These are phyloP conservation scores for Tranzscheliella williamsii DNA, from an alignment of 1,284 basidiomycete species.

Conservation along the genomic window DNA sequence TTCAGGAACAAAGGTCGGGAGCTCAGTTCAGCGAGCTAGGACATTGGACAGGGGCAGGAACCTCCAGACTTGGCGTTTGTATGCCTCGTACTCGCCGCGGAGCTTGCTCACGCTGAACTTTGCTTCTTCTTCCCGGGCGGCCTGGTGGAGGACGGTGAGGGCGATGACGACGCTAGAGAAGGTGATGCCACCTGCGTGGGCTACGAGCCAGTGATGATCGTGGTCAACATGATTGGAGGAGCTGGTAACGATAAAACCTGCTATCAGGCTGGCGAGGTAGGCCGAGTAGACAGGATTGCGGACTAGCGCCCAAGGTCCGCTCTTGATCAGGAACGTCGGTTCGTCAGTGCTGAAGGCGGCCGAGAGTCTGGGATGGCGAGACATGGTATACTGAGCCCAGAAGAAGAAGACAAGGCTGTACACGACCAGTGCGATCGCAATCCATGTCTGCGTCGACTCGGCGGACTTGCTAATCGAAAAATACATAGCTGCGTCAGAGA, in stretches of 20 bases:
- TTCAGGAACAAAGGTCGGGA: too few relatives aligned
- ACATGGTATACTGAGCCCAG: constrained; percentile 36
- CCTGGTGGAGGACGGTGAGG: constrained; percentile 25
- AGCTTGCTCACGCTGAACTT: constrained; percentile 36
- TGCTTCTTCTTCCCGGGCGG: constrained; percentile 32
- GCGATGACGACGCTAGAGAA: constrained; percentile 9
- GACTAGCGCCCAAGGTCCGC: constrained; percentile 25
- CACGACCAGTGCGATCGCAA: constrained; percentile 9
- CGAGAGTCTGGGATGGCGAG: constrained; percentile 5
- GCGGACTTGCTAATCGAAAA: constrained; percentile 28
- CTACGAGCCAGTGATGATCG: constrained; percentile 16
- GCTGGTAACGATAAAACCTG: constrained; percentile 34
- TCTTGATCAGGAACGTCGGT: constrained; percentile 24
- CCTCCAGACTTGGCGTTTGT: constrained; percentile 22
- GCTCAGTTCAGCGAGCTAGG: constrained; percentile 4
- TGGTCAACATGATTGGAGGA: constrained; percentile 32
- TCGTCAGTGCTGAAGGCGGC: constrained; percentile 21
- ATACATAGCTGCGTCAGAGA: constrained; percentile 18
- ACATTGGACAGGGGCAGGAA: constrained; percentile 24
- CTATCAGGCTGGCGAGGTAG: constrained; percentile 17
- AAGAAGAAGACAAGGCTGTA: constrained; percentile 29
- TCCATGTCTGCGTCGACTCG: constrained; percentile 8
- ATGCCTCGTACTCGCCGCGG: constrained; percentile 24
- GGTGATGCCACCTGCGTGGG: constrained; percentile 22
- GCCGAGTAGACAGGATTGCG: constrained; percentile 32